Conservation (phyloP, 1,139 yeast species). For the Chernovozyma sophiae-reginae region DNA sequence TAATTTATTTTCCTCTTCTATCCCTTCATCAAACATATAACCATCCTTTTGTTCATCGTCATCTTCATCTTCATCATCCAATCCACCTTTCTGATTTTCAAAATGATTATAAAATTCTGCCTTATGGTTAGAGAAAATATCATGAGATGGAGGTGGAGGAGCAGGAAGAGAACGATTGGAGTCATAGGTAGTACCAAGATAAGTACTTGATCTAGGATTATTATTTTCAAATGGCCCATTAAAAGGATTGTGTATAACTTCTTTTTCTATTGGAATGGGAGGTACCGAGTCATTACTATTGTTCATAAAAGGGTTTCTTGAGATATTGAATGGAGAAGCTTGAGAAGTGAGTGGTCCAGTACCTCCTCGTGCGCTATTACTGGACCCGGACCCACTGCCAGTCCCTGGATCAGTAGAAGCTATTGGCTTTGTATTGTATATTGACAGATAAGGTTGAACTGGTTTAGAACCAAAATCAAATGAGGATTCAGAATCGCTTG, state of each 20-base stretch:
- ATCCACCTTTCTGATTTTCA: neutral
- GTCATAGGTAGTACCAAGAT: neutral
- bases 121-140: no score
- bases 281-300: no score
- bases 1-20: neutral
- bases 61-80: neutral
- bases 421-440: constrained; percentile 1
- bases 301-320: no score
- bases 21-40: neutral
- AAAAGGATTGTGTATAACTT: neutral
- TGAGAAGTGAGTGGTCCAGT: no score
- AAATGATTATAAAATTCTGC: neutral
- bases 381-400: neutral
- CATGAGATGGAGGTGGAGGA: constrained; percentile 2
- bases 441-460: constrained; percentile 1
- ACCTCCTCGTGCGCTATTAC: neutral
- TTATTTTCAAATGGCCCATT: neutral
- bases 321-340: neutral
- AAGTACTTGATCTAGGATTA: neutral
- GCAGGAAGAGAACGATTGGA: neutral
- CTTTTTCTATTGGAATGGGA: neutral
- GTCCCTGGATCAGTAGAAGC: neutral
- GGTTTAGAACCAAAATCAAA: neutral
- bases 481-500: neutral
- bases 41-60: neutral